phyloP scores from a whole-genome alignment of 495 filamentous ascomycete species.

The Trichocladium uniseriatum region DNA sequence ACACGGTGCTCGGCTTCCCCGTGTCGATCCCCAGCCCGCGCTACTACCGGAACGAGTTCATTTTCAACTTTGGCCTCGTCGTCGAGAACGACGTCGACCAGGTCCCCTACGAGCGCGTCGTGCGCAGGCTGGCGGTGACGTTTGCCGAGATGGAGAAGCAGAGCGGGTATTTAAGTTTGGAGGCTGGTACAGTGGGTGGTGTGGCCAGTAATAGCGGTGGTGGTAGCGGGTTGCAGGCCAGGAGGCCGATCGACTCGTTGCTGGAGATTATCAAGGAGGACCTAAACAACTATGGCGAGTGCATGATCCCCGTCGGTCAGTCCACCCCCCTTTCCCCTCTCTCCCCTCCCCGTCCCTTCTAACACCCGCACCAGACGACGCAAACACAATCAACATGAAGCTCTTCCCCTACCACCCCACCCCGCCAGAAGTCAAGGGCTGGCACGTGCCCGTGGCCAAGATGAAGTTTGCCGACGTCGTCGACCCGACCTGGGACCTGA shows the following conservation, averaged over 20 bases:
- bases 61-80: slow-evolving; percentile 93
- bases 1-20: slow-evolving; percentile 79
- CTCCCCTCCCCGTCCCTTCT: background rate
- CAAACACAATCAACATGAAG: slow-evolving; percentile 94
- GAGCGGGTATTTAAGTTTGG: slow-evolving; percentile 60
- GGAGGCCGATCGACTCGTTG: slow-evolving; percentile 64
- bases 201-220: too few species aligned
- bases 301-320: slow-evolving; percentile 88
- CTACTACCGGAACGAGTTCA: slow-evolving; percentile 90
- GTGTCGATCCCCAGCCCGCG: slow-evolving; percentile 68
- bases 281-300: slow-evolving; percentile 93
- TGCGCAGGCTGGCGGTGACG: slow-evolving; percentile 70
- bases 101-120: slow-evolving; percentile 66
- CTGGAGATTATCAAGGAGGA: slow-evolving; percentile 91
- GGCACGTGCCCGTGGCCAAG: slow-evolving; percentile 86
- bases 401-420: slow-evolving; percentile 75
- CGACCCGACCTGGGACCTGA: slow-evolving; percentile 86
- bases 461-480: slow-evolving; percentile 61
- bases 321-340: background rate
- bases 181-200: slow-evolving; percentile 20
- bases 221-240: slow-evolving; percentile 17
- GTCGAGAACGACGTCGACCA: slow-evolving; percentile 58
- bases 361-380: slow-evolving; percentile 51
- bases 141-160: slow-evolving; percentile 87
- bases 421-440: slow-evolving; percentile 67